Base-by-base conservation (phyloP, 257 asterid species). In the Handroanthus guayacan region DNA sequence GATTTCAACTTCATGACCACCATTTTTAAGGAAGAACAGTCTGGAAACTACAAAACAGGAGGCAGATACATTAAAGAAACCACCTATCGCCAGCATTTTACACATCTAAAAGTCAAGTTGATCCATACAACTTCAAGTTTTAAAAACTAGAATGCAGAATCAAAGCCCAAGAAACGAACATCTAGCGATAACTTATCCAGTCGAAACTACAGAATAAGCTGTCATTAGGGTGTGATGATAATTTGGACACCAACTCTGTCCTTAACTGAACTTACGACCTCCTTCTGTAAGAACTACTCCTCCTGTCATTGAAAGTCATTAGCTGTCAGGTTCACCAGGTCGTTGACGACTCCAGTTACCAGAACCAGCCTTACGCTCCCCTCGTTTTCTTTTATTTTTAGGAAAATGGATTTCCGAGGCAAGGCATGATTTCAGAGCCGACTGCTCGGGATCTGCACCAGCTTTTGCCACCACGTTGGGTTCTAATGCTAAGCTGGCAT, bases 301-400 rank as follows among this genome's bases (percentile, higher is more conserved):
- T 38, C 36, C 54, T 25, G 31, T 25, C 31, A 25, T 25, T 25
- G 31, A 25, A 39, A 55, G 55, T 70, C 76, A 38, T 86, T 79
- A 82, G 84, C 80, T 81, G 58, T 87, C 93, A 17, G 91, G 88
- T 73, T 86, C 92, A 74, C 85, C 85, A 13, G 90, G 90, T 50
- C 75, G 75, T 38, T 82, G 96, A 17, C 92, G 88, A 65, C 83
- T 86, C 98, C 97, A 93, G 18, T 89, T 88, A 65, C 78, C 84
- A 31, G 92, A 83, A 67, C 93, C 88, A 9, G 93, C 96, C 82
- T 86, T 91, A 37, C 98, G 96, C 77, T 91, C 98, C 37, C 98
- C 98, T 11, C 97, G 88, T 77, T 93, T 91, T 78, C 97, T 86
- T 84, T 93, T 93, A 68, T 87, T 89, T 50, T 77, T 88, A 8